Evolutionary conservation across 2,329 filamentous ascomycete species (phyloP).

Genomic region (Pseudogymnoascus sp.): DNA sequence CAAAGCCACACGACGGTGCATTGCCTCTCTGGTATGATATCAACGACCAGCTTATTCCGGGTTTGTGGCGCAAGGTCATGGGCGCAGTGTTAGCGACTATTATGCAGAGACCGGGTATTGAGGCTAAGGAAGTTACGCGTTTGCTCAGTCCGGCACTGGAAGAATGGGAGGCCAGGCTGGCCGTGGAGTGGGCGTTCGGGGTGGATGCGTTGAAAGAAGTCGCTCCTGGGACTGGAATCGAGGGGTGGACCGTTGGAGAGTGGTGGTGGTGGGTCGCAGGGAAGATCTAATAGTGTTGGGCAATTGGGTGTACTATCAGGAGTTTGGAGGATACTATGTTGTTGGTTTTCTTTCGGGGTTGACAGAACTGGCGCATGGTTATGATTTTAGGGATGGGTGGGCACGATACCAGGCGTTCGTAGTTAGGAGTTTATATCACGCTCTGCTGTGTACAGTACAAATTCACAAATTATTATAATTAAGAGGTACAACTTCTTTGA

Average conservation of each 20-base stretch:
- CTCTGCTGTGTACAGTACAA: background rate
- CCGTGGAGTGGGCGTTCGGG: slow-evolving; percentile 45
- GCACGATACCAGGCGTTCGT: background rate
- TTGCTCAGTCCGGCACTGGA: slow-evolving; percentile 52
- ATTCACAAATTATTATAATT: background rate
- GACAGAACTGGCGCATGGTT: background rate
- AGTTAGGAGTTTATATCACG: background rate
- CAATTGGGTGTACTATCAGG: background rate
- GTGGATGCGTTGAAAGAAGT: slow-evolving; percentile 43
- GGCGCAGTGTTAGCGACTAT: slow-evolving; percentile 54
- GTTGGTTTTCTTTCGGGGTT: background rate
- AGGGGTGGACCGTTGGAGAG: slow-evolving; percentile 43
- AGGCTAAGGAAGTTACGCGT: slow-evolving; percentile 42
- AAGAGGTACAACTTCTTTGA: background rate
- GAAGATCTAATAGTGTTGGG: background rate
- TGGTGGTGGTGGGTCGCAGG: slow-evolving; percentile 61
- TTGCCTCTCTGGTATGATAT: slow-evolving; percentile 69
- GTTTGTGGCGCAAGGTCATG: slow-evolving; percentile 57
- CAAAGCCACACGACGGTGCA: slow-evolving; percentile 36
- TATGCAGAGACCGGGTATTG: slow-evolving; percentile 52
- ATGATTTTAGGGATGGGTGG: background rate
- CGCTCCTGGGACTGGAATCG: slow-evolving; percentile 24
- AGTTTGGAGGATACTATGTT: background rate
- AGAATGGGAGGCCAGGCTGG: slow-evolving; percentile 51
- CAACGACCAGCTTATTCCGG: slow-evolving; percentile 48